Evolutionary conservation across 345 rosid species (phyloP), one percentile per base, ranked within the genome.

Genomic region (Gossypium stocksii): DNA sequence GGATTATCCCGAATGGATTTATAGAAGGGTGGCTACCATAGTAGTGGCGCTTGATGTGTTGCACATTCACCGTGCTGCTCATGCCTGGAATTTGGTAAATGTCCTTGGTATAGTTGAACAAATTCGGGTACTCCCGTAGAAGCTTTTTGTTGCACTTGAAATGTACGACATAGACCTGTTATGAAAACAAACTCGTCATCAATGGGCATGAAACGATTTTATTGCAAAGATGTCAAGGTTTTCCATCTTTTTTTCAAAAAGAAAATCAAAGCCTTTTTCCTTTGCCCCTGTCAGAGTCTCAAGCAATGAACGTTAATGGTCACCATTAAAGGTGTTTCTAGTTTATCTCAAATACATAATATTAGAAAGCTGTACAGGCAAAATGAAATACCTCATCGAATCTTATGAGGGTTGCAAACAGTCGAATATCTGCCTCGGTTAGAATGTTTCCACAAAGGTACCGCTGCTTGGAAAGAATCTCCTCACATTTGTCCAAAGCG

Each of bases 351-450:
- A 45, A 68, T n/a, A 54, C 14, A 58, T 46, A 2, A 41, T 23
- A 12, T 2, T 11, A 6, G 34, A 46, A 66, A 22, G 71, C 10
- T 7, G 23, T 44, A 25, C 2, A 13, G 22, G 65, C 7, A 22
- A 71, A 20, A 51, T 48, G 15, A 22, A 53, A 49, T 86, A 93
- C 96, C 97, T 94, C 98, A 66, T 94, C 98, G 78, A 92, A 94
- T 88, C 98, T 90, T 82, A 94, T 88, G 27, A 94, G 85, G 10
- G 98, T 94, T 65, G 88, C 94, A 73, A 94, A 94, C 77, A 92
- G 77, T 56, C 94, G 79, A 11, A 94, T 81, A 84, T 92, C 97
- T 4, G 93, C 82, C 80, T 94, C 98, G 2, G 97, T 80, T 58
- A 92, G 72, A 48, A 73, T 73, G 69, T 89, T 87, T 59, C 94